Evolutionary conservation across 225 moss, liverwort and hornwort species (phyloP), one percentile per base, ranked within the genome.

Genomic region (Lunularia cruciata): DNA sequence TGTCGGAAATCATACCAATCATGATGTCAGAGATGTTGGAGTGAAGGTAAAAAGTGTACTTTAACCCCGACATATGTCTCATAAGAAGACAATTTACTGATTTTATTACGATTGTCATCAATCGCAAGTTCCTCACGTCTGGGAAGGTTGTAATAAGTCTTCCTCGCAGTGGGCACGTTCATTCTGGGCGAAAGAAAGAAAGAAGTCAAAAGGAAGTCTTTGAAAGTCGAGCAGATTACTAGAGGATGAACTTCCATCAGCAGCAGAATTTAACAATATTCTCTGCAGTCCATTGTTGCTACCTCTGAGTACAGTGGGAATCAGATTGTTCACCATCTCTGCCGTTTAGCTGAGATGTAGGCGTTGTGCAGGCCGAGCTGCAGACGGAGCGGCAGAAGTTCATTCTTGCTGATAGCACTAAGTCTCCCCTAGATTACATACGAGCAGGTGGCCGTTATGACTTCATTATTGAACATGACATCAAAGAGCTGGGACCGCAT

Each of bases 381-480:
- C 98, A 92, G 75, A 92, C 91, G 47, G 89, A 92, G 74, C 81
- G 89, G 72, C 91, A 92, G 61, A 87, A 88, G 27, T 45, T 91
- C 67, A 82, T 84, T 52, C 82, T 98, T 76, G 88, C 89, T 72
- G 98, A 98, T 65, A 98, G 81, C 62, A 93, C 98, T 10, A 98
- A 98, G 78, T 57, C 54, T 15, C 89, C 98, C 0, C 78, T 98
- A 81, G 91, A 93, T 81, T 91, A 79, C 73, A 72, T 98, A 70
- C 83, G 84, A 58, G 88, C 89, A 69, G 98, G 89, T 59, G 98
- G 88, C 22, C 98, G 98, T 18, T 88, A 98, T 68, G 98, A 98
- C 54, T 98, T 98, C 76, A 98, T 98, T 45, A 93, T 98, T 65
- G 98, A 98, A 69, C 98, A 98, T 72, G 98, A 98, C 54, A 98